Conservation (phyloP, 2,329 filamentous ascomycete species). For the Keithomyces neogunnii region DNA sequence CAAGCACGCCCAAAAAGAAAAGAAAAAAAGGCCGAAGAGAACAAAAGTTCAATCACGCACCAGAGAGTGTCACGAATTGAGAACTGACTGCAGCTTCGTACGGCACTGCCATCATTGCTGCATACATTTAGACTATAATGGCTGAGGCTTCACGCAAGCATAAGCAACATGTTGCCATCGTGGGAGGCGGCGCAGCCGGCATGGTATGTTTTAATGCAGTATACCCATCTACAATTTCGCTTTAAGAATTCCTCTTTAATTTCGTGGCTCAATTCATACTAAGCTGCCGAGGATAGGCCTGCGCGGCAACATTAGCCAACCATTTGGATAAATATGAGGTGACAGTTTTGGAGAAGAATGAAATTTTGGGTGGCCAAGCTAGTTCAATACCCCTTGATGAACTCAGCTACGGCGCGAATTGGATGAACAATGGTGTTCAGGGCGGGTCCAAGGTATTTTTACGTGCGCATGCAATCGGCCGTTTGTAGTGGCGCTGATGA, state of each 20-base stretch:
- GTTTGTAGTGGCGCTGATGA: not conserved
- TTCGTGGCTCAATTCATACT: not conserved
- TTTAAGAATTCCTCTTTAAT: no score
- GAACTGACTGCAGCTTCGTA: not conserved
- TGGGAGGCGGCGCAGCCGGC: conserved; percentile 56
- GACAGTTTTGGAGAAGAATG: conserved; percentile 50
- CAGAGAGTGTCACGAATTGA: not conserved
- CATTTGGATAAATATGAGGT: conserved; percentile 58
- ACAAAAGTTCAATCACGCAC: not conserved
- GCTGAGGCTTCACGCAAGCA: conserved; percentile 1
- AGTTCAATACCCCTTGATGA: conserved; percentile 51
- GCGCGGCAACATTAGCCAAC: conserved; percentile 56
- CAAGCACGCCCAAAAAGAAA: no score
- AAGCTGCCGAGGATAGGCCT: conserved; percentile 35
- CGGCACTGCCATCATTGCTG: not conserved
- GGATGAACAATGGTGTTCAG: conserved; percentile 57
- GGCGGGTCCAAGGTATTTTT: conserved; percentile 36
- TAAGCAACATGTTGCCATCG: conserved; percentile 44
- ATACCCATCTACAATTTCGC: not conserved
- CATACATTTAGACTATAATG: conserved; percentile 1
- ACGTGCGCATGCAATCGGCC: not conserved
- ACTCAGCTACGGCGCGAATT: conserved; percentile 45
- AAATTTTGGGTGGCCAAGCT: conserved; percentile 53
- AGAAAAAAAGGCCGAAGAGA: no score
- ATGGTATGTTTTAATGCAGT: conserved; percentile 30